Evolutionary conservation across 177 flowering plant species (phyloP).

Genomic region (Vitis hybrid): DNA sequence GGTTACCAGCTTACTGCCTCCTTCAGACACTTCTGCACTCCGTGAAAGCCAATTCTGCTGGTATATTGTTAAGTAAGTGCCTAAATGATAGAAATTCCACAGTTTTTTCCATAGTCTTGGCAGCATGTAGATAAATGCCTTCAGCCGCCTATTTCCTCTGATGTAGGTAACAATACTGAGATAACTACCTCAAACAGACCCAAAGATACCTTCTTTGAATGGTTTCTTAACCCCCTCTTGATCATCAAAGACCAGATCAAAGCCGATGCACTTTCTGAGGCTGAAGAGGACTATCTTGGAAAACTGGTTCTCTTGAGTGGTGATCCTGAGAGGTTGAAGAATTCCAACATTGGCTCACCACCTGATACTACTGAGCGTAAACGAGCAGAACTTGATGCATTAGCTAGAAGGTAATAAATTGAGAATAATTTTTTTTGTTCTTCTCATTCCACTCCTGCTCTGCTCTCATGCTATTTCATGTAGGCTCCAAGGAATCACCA

Average conservation of each 20-base stretch:
- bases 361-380: conserved; percentile 51
- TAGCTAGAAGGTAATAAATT: conserved; percentile 72
- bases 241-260: conserved; percentile 87
- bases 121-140: too few species aligned
- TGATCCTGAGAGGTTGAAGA: conserved; percentile 56
- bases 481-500: conserved; percentile 84
- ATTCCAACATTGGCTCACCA: conserved; percentile 35
- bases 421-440: neutral
- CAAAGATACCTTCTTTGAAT: conserved; percentile 64
- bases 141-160: neutral
- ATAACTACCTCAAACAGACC: conserved; percentile 71
- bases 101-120: too few species aligned
- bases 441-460: neutral
- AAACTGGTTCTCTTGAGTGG: conserved; percentile 66
- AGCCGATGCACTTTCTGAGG: conserved; percentile 67
- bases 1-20: conserved; percentile 82
- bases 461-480: neutral
- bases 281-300: conserved; percentile 67
- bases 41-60: conserved; percentile 61
- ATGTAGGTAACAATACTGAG: conserved; percentile 68
- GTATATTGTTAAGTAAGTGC: conserved; percentile 71
- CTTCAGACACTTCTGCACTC: conserved; percentile 68
- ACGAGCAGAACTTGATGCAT: conserved; percentile 76
- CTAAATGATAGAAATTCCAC: too few species aligned
- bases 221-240: conserved; percentile 83